Evolutionary conservation across 1,284 basidiomycete species (phyloP), one percentile per base, ranked within the genome.

Genomic region (Ustilago trichophora): DNA sequence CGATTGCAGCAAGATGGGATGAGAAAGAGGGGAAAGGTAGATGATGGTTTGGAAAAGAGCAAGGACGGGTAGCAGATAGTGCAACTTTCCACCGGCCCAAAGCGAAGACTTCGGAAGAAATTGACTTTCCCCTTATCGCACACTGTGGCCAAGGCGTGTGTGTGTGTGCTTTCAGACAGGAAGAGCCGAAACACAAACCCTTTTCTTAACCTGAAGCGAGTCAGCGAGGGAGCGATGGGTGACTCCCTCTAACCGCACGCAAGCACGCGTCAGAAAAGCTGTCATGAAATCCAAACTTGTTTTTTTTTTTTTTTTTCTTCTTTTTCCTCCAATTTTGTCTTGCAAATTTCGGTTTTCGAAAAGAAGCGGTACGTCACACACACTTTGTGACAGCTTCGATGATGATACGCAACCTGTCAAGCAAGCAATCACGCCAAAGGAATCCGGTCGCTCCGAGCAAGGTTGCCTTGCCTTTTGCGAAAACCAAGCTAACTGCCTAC

Each of bases 381-480:
- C n/a, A n/a, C n/a, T n/a, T n/a, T n/a, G n/a, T n/a, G n/a, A n/a
- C n/a, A n/a, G n/a, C n/a, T n/a, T n/a, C n/a, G n/a, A n/a, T n/a
- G n/a, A n/a, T n/a, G n/a, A n/a, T n/a, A n/a, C n/a, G n/a, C n/a
- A n/a, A n/a, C n/a, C 25, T 41, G 31, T 33, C 31, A 34, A 44
- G 21, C 22, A 36, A 25, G n/a, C n/a, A n/a, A n/a, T n/a, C n/a
- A n/a, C n/a, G n/a, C n/a, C n/a, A n/a, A n/a, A n/a, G n/a, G n/a
- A n/a, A n/a, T 29, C 40, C 36, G 24, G 27, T 54, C 44, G 52
- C 52, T 54, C 52, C 52, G 52, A 54, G 49, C 33, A 31, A 31
- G 8, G 9, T 22, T 38, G 36, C 36, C 21, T 38, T 18, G n/a
- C 38, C 38, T n/a, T 27, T 18, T 27, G 25, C 27, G n/a, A 16